These are phyloP conservation scores for Obelidium mucronatum DNA, from an alignment of 192 early-diverging fungal species.

Conservation along the genomic window DNA sequence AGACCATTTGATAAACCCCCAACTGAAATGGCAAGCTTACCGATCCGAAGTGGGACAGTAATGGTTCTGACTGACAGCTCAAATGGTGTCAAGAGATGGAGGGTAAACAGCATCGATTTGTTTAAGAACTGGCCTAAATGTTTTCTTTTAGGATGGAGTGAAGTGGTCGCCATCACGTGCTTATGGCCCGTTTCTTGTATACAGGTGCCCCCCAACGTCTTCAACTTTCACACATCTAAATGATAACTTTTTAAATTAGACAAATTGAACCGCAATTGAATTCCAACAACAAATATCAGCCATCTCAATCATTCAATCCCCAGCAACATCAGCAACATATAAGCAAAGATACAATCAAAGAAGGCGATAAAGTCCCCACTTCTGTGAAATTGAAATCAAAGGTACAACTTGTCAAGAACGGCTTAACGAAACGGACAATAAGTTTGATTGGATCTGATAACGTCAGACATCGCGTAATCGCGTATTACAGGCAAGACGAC, in stretches of 20 bases:
- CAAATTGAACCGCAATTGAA: no score
- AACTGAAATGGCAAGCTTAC: neutral
- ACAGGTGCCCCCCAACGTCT: neutral
- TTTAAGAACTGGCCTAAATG: neutral
- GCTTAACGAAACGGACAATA: slow-evolving; percentile 18
- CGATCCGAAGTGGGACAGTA: neutral
- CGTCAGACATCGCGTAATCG: slow-evolving; percentile 1
- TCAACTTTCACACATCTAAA: no score
- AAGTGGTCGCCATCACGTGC: slow-evolving; percentile 1
- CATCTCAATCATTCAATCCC: no score
- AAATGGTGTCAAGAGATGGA: neutral
- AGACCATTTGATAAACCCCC: neutral
- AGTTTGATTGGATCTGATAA: slow-evolving; percentile 10
- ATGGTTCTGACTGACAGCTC: neutral
- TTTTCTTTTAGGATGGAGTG: neutral
- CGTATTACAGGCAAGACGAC: neutral
- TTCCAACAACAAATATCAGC: no score
- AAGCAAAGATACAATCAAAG: neutral
- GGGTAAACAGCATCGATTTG: neutral
- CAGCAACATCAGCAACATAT: no score
- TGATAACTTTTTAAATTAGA: no score
- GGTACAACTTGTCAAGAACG: no score
- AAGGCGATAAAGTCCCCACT: no score
- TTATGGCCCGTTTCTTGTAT: neutral
- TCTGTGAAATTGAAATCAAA: no score